These are phyloP conservation scores for grape (Vitis vinifera) DNA, from an alignment of 164 flowering plant genomes.

Conservation along the genomic window ASM3070453v1 NC_081805.1:1830501-1831000, in stretches of 20 bases:
- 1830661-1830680: constrained; percentile 32
- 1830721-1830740: constrained; percentile 10
- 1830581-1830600: constrained; percentile 82
- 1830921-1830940: constrained; percentile 70
- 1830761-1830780: constrained; percentile 6
- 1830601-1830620: constrained; percentile 65
- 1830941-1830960: constrained; percentile 61
- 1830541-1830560: constrained; percentile 63
- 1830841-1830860: constrained; percentile 47
- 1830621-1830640: constrained; percentile 65
- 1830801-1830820: constrained; percentile 55
- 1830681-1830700: constrained; percentile 18
- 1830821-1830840: constrained; percentile 54
- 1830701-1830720: constrained; percentile 12
- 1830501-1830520: constrained; percentile 76
- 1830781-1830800: constrained; percentile 28
- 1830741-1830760: constrained; percentile 10
- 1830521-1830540: constrained; percentile 63
- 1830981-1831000: constrained; percentile 78
- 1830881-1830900: constrained; percentile 79
- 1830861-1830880: constrained; percentile 55
- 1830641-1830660: constrained; percentile 40
- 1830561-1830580: constrained; percentile 72
- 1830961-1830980: constrained; percentile 54
- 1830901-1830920: constrained; percentile 73